Conservation (phyloP, 2,329 filamentous ascomycete species). For the Fusarium protoensiforme region DNA sequence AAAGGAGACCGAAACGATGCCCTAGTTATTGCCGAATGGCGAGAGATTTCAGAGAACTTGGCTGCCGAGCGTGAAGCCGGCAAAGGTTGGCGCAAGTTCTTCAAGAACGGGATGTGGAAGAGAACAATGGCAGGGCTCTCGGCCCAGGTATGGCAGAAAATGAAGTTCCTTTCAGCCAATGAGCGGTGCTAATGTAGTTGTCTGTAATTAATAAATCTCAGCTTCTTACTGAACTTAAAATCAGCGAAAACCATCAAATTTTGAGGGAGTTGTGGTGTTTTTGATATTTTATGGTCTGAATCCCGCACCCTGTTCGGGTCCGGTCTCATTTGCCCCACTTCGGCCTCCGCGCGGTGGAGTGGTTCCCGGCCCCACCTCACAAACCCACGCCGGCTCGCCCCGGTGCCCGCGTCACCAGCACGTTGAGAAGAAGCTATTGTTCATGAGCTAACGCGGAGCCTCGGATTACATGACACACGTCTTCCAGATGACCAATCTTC, state of each 20-base stretch:
- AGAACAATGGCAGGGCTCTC: conserved; percentile 17
- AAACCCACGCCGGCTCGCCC: not conserved
- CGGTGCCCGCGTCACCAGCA: not conserved
- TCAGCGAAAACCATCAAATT: not conserved
- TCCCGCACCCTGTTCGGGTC: not conserved
- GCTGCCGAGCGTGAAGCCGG: conserved; percentile 9
- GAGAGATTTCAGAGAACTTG: conserved; percentile 55
- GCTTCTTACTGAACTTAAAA: too few species aligned
- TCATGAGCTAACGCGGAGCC: not conserved
- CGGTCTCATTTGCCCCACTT: not conserved
- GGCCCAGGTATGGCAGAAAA: conserved; percentile 60
- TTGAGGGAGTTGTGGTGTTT: not conserved
- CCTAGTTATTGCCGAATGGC: conserved; percentile 64
- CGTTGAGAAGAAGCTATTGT: not conserved
- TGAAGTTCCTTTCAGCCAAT: too few species aligned
- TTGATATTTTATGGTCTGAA: not conserved
- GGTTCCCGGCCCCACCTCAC: not conserved
- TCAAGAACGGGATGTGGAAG: conserved; percentile 29
- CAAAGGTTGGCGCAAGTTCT: conserved; percentile 11
- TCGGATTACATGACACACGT: conserved; percentile 59
- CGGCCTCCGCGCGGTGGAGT: not conserved
- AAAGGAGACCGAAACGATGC: conserved; percentile 63
- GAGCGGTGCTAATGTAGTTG: conserved; percentile 60
- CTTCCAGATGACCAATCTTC: conserved; percentile 43
- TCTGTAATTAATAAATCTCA: conserved; percentile 44